These are phyloP conservation scores for Boletus patriciae DNA, from an alignment of 768 basidiomycete species.

Conservation along the genomic window DNA sequence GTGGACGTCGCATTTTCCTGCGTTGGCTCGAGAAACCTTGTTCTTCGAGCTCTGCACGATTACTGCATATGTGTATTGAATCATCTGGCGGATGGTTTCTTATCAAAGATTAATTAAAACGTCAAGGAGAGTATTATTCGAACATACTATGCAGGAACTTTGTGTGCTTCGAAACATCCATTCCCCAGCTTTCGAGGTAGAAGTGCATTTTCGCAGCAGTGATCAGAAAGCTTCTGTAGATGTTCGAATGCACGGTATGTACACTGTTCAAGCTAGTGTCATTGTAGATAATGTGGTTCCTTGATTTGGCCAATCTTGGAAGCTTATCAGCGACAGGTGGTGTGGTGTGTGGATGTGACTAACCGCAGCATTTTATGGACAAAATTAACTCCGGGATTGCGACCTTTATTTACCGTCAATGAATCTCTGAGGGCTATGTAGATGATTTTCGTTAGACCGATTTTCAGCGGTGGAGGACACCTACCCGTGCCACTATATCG, in stretches of 20 bases:
- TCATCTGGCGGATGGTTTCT: conserved; percentile 61
- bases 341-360: conserved; percentile 21
- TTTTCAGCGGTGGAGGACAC: conserved; percentile 17
- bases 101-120: conserved; percentile 27
- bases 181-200: conserved; percentile 68
- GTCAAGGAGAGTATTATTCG: neutral
- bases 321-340: conserved; percentile 6
- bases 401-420: conserved; percentile 67
- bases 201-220: conserved; percentile 84
- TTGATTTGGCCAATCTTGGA: conserved; percentile 65
- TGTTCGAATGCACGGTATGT: conserved; percentile 67
- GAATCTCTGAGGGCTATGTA: conserved; percentile 61
- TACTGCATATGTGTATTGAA: conserved; percentile 54
- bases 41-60: conserved; percentile 47
- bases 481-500: conserved; percentile 63
- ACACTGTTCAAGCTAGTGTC: conserved; percentile 69
- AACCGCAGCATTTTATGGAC: conserved; percentile 74
- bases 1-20: conserved; percentile 45
- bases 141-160: conserved; percentile 57
- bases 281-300: conserved; percentile 76
- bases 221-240: conserved; percentile 83
- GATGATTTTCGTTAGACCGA: neutral
- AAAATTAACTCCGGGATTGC: conserved; percentile 65
- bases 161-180: conserved; percentile 42
- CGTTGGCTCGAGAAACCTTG: conserved; percentile 39